A percentile compares a stretch with the other conserved stretches of the same genome.
Evolutionary conservation across 2,329 filamentous ascomycete species (phyloP).

Genomic region (Hymenoscyphus infarciens): DNA sequence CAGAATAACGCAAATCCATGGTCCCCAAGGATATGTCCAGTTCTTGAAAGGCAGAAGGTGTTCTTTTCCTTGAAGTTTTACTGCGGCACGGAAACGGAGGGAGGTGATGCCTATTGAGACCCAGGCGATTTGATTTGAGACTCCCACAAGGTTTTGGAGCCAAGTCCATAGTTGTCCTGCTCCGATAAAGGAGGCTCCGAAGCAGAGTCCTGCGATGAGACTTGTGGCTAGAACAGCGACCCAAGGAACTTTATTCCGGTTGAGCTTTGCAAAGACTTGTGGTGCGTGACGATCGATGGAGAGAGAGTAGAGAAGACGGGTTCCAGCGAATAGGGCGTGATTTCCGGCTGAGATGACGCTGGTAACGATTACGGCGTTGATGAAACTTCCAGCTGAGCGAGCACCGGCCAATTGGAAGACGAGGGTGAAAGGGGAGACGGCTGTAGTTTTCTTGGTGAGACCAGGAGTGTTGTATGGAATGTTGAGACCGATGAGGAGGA

Average conservation of each 20-base stretch:
- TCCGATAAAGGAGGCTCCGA: conserved; percentile 62
- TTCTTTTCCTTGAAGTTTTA: conserved; percentile 56
- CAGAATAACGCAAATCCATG: conserved; percentile 52
- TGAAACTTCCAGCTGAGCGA: conserved; percentile 51
- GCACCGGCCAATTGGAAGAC: conserved; percentile 58
- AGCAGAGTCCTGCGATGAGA: conserved; percentile 54
- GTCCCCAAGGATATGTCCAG: conserved; percentile 63
- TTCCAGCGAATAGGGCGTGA: conserved; percentile 54
- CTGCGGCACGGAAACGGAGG: conserved; percentile 58
- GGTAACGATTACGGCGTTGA: conserved; percentile 60
- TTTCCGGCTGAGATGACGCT: conserved; percentile 57
- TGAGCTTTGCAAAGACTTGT: conserved; percentile 47
- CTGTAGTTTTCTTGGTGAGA: conserved; percentile 42
- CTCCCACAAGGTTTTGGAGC: conserved; percentile 65
- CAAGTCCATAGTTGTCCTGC: conserved; percentile 63
- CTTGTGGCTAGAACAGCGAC: conserved; percentile 52
- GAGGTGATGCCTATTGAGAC: conserved; percentile 61
- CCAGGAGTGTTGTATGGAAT: conserved; percentile 52
- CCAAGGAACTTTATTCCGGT: conserved; percentile 50
- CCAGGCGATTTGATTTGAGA: conserved; percentile 66
- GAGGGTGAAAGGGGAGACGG: conserved; percentile 55
- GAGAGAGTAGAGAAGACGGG: conserved; percentile 54
- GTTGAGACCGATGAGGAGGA: conserved; percentile 55
- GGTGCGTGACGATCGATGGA: conserved; percentile 55
- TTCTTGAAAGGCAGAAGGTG: conserved; percentile 62